These are phyloP conservation scores for Cryptococcus sp. DNA, from an alignment of 1,284 basidiomycete species.

Conservation along the genomic window DNA sequence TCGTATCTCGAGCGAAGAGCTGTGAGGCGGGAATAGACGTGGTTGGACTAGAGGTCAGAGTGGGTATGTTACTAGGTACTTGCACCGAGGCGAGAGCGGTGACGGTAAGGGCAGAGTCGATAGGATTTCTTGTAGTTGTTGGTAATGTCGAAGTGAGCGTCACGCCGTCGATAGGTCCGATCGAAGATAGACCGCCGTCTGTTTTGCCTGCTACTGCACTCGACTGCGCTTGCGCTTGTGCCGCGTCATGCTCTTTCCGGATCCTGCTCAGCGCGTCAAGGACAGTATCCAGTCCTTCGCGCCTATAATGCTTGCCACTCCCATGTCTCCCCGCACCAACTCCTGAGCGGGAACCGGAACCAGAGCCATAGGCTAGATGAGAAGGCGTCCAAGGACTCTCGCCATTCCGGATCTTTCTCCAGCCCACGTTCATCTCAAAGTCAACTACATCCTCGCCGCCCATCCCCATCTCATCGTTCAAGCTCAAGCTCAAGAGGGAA, in stretches of 20 bases:
- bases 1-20: too few species aligned
- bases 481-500: background rate
- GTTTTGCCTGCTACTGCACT: too few species aligned
- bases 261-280: slow-evolving; percentile 13
- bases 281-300: slow-evolving; percentile 13
- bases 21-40: too few species aligned
- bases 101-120: too few species aligned
- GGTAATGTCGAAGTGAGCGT: too few species aligned
- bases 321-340: background rate
- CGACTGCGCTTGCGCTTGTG: too few species aligned
- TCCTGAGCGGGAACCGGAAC: background rate
- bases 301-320: background rate
- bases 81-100: too few species aligned
- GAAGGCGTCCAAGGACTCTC: background rate
- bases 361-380: background rate
- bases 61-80: too few species aligned
- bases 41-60: too few species aligned
- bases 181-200: too few species aligned
- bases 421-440: background rate
- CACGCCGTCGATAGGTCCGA: too few species aligned
- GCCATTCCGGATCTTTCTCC: background rate
- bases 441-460: background rate
- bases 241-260: background rate
- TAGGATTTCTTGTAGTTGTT: too few species aligned
- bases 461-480: background rate